Evolutionary conservation across 257 asterid species (phyloP).

Genomic region (Rauvolfia tetraphylla): DNA sequence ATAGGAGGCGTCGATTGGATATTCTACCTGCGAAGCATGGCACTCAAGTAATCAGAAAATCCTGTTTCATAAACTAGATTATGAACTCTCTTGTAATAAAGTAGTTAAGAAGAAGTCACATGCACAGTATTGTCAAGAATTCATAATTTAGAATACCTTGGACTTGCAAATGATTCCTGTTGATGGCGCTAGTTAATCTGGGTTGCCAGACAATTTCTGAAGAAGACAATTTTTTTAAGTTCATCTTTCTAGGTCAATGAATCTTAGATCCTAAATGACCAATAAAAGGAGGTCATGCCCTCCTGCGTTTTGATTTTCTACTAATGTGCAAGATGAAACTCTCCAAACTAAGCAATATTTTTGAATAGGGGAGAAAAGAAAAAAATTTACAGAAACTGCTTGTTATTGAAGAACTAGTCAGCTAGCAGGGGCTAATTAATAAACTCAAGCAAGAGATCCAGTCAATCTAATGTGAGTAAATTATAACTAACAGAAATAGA

Average conservation of each 20-base stretch:
- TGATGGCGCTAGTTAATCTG: not conserved
- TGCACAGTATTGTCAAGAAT: not conserved
- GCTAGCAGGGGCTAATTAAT: not conserved
- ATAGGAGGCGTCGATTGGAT: constrained; percentile 37
- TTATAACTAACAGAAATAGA: not conserved
- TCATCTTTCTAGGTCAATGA: not conserved
- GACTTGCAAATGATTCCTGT: not conserved
- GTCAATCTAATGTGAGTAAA: too few species aligned
- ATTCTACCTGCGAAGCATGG: constrained; percentile 35
- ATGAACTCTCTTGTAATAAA: not conserved
- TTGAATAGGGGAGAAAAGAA: too few species aligned
- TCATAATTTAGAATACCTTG: not conserved
- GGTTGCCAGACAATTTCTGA: constrained; percentile 1
- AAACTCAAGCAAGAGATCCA: too few species aligned
- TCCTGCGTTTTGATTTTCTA: not conserved
- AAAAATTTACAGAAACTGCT: not conserved
- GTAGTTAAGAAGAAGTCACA: not conserved
- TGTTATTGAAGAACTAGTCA: not conserved
- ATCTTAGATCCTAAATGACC: not conserved
- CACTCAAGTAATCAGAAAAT: not conserved
- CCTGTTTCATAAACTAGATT: not conserved
- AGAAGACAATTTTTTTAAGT: not conserved
- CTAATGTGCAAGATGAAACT: not conserved
- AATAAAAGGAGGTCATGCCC: not conserved
- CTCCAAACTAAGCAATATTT: not conserved